phyloP scores from a whole-genome alignment of 306 rosid species.

The Urtica urens region DNA sequence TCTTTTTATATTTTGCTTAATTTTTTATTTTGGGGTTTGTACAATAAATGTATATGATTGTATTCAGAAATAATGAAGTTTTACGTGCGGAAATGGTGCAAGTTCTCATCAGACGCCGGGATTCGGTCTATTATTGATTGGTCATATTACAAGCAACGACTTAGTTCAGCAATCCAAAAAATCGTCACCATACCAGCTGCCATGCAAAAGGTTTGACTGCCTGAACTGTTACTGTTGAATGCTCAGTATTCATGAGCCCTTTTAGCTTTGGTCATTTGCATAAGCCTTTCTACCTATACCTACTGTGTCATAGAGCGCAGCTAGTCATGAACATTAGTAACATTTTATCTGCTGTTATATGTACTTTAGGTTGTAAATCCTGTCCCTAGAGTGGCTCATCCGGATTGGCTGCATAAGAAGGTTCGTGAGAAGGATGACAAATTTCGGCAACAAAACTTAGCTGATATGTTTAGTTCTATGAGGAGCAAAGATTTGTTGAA shows the following conservation, averaged over 20 bases:
- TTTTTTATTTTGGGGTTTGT: too few relatives aligned
- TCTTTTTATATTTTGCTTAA: constrained; percentile 14
- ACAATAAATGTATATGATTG: constrained; percentile 7
- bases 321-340: neutral
- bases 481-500: constrained; percentile 26
- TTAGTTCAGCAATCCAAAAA: constrained; percentile 88
- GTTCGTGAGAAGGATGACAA: constrained; percentile 95
- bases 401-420: constrained; percentile 96
- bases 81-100: constrained; percentile 96
- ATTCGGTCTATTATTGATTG: constrained; percentile 90
- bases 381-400: constrained; percentile 90
- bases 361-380: constrained; percentile 75
- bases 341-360: constrained; percentile 14
- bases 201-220: constrained; percentile 78
- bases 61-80: constrained; percentile 80
- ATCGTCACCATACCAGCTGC: constrained; percentile 96
- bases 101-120: constrained; percentile 79
- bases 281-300: neutral
- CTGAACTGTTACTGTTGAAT: too few relatives aligned
- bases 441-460: constrained; percentile 76
- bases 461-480: constrained; percentile 46
- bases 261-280: too few relatives aligned
- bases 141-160: constrained; percentile 96
- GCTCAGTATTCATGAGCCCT: too few relatives aligned
- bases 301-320: neutral